These are phyloP conservation scores for Diaporthe sp. DNA, from an alignment of 2,329 filamentous ascomycete species.

Conservation along the genomic window DNA sequence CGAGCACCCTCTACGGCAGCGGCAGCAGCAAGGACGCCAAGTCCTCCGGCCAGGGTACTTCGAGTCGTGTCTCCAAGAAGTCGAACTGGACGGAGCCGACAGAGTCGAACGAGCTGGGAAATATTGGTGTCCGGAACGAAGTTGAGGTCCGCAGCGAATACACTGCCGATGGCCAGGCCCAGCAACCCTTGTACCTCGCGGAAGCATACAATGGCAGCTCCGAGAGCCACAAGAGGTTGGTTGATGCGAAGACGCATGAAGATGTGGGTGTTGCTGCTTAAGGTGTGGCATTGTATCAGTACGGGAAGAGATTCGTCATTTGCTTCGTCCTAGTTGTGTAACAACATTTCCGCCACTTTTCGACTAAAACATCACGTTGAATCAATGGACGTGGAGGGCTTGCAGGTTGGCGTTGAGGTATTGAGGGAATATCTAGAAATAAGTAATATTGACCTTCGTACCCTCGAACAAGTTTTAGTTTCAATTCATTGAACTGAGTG, in stretches of 20 bases:
- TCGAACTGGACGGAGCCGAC: slow-evolving; percentile 15
- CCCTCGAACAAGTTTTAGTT: neutral
- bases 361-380: neutral
- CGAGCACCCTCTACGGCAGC: slow-evolving; percentile 6
- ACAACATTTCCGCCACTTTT: neutral
- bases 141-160: slow-evolving; percentile 22
- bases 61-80: slow-evolving; percentile 21
- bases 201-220: slow-evolving; percentile 37
- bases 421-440: neutral
- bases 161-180: neutral
- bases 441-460: neutral
- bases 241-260: neutral
- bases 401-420: neutral
- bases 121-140: slow-evolving; percentile 36
- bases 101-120: slow-evolving; percentile 32
- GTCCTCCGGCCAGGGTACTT: slow-evolving; percentile 1
- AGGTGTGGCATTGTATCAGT: neutral
- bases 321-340: neutral
- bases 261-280: neutral
- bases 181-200: slow-evolving; percentile 21
- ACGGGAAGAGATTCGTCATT: neutral
- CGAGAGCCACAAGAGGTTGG: slow-evolving; percentile 30
- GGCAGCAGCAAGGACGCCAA: slow-evolving; percentile 19
- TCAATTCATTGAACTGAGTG: neutral
- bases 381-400: neutral